Conservation (phyloP, 768 basidiomycete genomes). For the Rhizopogon salebrosus region DNA sequence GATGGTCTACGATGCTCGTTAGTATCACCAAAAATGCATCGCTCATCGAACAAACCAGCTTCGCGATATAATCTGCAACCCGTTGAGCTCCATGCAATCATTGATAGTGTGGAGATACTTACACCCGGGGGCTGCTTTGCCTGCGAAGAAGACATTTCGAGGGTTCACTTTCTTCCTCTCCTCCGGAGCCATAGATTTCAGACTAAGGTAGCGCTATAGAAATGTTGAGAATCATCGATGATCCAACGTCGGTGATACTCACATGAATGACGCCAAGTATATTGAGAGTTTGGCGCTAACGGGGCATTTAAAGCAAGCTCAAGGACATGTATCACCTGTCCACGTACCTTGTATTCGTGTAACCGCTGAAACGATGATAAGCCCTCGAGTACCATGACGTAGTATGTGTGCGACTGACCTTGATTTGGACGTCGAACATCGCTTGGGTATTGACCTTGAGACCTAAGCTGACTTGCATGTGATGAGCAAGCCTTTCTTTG, state of each 20-base stretch:
- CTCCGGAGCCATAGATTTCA: slow-evolving; percentile 75
- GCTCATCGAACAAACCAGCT: slow-evolving; percentile 47
- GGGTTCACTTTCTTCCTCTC: slow-evolving; percentile 80
- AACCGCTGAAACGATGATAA: slow-evolving; percentile 50
- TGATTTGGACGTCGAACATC: slow-evolving; percentile 90
- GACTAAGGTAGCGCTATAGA: slow-evolving; percentile 65
- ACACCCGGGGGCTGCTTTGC: slow-evolving; percentile 95
- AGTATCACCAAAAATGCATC: neutral
- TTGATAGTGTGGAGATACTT: slow-evolving; percentile 21
- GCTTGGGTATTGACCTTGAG: slow-evolving; percentile 68
- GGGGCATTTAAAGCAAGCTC: neutral
- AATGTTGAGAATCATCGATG: neutral
- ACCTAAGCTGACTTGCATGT: slow-evolving; percentile 69
- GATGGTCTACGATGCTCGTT: slow-evolving; percentile 54
- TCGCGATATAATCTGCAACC: slow-evolving; percentile 77
- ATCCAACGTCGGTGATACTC: slow-evolving; percentile 17
- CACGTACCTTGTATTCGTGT: slow-evolving; percentile 83
- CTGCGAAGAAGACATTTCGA: slow-evolving; percentile 95
- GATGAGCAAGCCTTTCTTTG: slow-evolving; percentile 81
- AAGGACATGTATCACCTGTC: neutral
- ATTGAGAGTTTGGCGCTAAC: slow-evolving; percentile 87
- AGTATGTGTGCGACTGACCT: slow-evolving; percentile 34
- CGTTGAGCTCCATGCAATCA: slow-evolving; percentile 6
- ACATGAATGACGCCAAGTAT: slow-evolving; percentile 88
- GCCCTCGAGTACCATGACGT: neutral